Conservation (phyloP, 495 filamentous ascomycete genomes). For the Penicillium egyptiacum region DNA sequence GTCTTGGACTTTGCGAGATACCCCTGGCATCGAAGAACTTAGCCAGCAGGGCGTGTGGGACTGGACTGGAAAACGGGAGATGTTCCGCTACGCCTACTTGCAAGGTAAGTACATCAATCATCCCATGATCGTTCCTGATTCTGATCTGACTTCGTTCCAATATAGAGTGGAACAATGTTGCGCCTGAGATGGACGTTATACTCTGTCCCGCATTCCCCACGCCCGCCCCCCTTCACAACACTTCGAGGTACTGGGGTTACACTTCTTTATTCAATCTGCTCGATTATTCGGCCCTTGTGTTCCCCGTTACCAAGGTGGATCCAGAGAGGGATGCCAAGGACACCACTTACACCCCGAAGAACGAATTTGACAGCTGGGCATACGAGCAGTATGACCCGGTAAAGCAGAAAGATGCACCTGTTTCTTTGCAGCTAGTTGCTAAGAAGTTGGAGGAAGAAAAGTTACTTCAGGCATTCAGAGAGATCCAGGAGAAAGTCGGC, state of each 20-base stretch:
- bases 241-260: constrained; percentile 59
- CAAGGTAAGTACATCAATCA: neutral
- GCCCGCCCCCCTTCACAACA: neutral
- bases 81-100: constrained; percentile 6
- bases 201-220: constrained; percentile 1
- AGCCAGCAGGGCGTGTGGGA: constrained; percentile 11
- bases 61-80: constrained; percentile 7
- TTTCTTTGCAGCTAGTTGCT: constrained; percentile 16
- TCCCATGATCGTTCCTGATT: neutral
- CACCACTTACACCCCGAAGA: constrained; percentile 10
- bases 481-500: constrained; percentile 8
- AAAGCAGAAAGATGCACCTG: constrained; percentile 14
- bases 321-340: constrained; percentile 19
- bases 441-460: constrained; percentile 13
- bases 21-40: constrained; percentile 7
- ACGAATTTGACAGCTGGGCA: constrained; percentile 15
- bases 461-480: constrained; percentile 1
- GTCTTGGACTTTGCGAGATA: constrained; percentile 1
- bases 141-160: neutral
- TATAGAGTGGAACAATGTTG: neutral
- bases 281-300: constrained; percentile 58
- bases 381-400: constrained; percentile 15
- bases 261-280: constrained; percentile 64
- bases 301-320: constrained; percentile 48
- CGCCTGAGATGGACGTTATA: neutral